These are phyloP conservation scores for Ormosia semicastrata DNA, from an alignment of 306 rosid species.

Conservation along the genomic window DNA sequence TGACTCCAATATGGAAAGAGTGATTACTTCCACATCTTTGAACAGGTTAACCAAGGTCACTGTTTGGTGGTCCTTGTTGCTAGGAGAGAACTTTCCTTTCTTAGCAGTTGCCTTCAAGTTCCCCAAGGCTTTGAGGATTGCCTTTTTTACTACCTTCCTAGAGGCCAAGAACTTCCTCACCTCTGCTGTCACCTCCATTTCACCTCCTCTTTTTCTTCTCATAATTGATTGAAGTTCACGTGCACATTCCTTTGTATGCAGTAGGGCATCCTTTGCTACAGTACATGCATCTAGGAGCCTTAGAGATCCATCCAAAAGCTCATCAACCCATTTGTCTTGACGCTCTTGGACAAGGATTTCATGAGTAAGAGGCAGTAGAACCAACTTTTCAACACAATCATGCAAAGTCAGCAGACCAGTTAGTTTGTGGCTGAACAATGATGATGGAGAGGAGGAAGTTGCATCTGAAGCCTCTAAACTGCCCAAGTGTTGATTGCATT, in stretches of 20 bases:
- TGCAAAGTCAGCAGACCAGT: conserved; percentile 29
- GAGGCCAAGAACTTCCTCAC: conserved; percentile 46
- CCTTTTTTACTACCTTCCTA: conserved; percentile 50
- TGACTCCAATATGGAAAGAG: conserved; percentile 35
- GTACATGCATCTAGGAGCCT: conserved; percentile 46
- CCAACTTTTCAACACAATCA: conserved; percentile 35
- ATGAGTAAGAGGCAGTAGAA: conserved; percentile 26
- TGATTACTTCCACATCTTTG: conserved; percentile 34
- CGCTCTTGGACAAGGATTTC: conserved; percentile 29
- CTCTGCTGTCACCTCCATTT: conserved; percentile 41
- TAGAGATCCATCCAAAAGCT: conserved; percentile 52
- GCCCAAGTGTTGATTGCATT: conserved; percentile 47
- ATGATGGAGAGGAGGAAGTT: conserved; percentile 28
- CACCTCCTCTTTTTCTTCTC: conserved; percentile 50
- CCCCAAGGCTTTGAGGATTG: conserved; percentile 40
- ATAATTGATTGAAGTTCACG: conserved; percentile 50
- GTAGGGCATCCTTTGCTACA: conserved; percentile 40
- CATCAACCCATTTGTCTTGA: conserved; percentile 45
- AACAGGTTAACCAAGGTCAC: conserved; percentile 25
- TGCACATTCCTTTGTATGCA: conserved; percentile 52
- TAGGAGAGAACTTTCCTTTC: conserved; percentile 30
- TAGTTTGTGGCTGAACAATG: conserved; percentile 26
- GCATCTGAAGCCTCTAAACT: conserved; percentile 36
- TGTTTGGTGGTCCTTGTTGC: conserved; percentile 25
- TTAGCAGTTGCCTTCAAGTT: conserved; percentile 27